Evolutionary conservation across 2,329 filamentous ascomycete genomes (phyloP).

Genomic region (Ilyonectria mors-panacis): DNA sequence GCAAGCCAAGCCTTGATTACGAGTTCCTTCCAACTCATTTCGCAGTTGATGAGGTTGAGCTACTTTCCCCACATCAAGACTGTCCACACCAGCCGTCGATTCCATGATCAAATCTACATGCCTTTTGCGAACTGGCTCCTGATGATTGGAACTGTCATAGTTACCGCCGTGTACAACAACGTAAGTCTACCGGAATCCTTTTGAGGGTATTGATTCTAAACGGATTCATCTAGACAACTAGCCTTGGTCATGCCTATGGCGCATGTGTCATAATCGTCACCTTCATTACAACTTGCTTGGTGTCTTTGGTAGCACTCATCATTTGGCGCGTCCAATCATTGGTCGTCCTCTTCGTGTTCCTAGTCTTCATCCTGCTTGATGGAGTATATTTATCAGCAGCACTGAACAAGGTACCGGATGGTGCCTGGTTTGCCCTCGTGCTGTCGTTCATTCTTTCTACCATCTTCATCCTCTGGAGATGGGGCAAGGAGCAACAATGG

Average conservation of each 20-base stretch:
- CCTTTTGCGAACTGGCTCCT: constrained; percentile 83
- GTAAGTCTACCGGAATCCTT: constrained; percentile 52
- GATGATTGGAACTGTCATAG: constrained; percentile 81
- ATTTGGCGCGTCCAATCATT: constrained; percentile 77
- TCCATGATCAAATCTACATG: constrained; percentile 84
- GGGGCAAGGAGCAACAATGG: constrained; percentile 86
- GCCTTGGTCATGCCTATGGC: constrained; percentile 81
- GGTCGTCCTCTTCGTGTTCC: constrained; percentile 73
- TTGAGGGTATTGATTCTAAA: constrained; percentile 13
- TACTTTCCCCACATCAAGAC: constrained; percentile 85
- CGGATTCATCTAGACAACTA: constrained; percentile 66
- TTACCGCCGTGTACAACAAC: constrained; percentile 82
- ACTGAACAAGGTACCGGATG: constrained; percentile 80
- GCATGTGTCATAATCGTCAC: constrained; percentile 87
- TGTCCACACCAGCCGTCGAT: constrained; percentile 77
- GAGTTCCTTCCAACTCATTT: constrained; percentile 77
- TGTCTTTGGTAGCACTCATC: constrained; percentile 78
- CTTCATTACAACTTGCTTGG: constrained; percentile 83
- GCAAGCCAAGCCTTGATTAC: constrained; percentile 87
- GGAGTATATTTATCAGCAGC: constrained; percentile 79
- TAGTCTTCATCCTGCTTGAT: constrained; percentile 77
- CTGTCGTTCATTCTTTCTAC: constrained; percentile 73
- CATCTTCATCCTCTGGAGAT: constrained; percentile 83
- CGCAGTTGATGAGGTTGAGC: constrained; percentile 78
- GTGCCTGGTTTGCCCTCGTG: constrained; percentile 83